Evolutionary conservation across 306 rosid genomes (phyloP).

Genomic region (Cucurbita argyrosperma): DNA sequence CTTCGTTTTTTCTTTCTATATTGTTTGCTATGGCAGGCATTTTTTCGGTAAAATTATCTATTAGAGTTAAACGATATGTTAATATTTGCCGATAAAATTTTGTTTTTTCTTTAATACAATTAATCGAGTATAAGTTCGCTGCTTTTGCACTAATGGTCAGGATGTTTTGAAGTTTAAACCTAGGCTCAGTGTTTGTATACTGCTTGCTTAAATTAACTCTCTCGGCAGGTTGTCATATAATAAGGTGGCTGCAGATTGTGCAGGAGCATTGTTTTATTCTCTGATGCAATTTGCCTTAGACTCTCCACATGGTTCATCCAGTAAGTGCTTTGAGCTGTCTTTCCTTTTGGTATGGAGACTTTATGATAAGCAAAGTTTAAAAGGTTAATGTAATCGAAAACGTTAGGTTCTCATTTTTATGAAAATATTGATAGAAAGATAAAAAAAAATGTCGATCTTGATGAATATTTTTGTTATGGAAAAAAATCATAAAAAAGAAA

Average conservation of each 20-base stretch:
- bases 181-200: not conserved
- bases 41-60: not conserved
- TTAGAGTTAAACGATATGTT: not conserved
- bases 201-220: not conserved
- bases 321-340: conserved; percentile 25
- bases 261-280: conserved; percentile 86
- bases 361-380: no score
- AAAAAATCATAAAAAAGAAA: not conserved
- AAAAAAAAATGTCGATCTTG: not conserved
- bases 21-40: not conserved
- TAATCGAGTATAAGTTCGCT: not conserved
- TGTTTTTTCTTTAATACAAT: not conserved
- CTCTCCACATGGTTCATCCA: conserved; percentile 41
- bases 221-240: conserved; percentile 66
- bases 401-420: not conserved
- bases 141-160: not conserved
- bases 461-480: not conserved
- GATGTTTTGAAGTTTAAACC: not conserved
- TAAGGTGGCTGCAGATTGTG: conserved; percentile 71
- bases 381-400: no score
- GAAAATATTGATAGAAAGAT: not conserved
- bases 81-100: not conserved
- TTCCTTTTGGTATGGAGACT: not conserved
- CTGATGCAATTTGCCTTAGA: conserved; percentile 59
- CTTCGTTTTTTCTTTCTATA: not conserved